These are phyloP conservation scores for Mortierella sp. DNA, from an alignment of 371 early-diverging fungal genomes.

Conservation along the genomic window DNA sequence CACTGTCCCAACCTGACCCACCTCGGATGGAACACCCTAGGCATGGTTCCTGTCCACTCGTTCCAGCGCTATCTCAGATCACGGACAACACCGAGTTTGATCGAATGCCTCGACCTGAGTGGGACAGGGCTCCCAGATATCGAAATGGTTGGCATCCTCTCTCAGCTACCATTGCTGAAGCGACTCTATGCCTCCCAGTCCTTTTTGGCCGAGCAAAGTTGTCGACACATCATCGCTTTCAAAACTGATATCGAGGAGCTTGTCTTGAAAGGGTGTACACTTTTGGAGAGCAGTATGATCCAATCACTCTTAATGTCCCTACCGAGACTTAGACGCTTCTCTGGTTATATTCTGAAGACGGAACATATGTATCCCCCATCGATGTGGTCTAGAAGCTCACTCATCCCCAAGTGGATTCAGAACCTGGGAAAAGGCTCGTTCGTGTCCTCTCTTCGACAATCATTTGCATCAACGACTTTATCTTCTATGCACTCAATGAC, in stretches of 20 bases:
- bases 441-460: too few relatives aligned
- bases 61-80: constrained; percentile 12
- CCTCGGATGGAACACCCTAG: constrained; percentile 7
- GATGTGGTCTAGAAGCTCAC: too few relatives aligned
- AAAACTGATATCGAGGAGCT: constrained; percentile 17
- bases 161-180: background rate
- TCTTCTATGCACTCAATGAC: too few relatives aligned
- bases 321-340: constrained; percentile 2
- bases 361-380: too few relatives aligned
- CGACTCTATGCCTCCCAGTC: constrained; percentile 11
- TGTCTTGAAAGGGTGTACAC: constrained; percentile 8
- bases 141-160: constrained; percentile 1
- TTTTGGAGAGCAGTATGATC: constrained; percentile 5
- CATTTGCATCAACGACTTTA: too few relatives aligned
- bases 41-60: background rate
- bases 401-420: too few relatives aligned
- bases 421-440: too few relatives aligned
- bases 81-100: background rate
- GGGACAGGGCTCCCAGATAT: constrained; percentile 3
- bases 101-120: constrained; percentile 9
- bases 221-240: constrained; percentile 2
- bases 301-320: constrained; percentile 12
- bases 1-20: constrained; percentile 17
- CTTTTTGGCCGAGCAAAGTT: constrained; percentile 9
- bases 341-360: too few relatives aligned